phyloP scores from a whole-genome alignment of 169 alveolate genomes.

The Plasmodium coatneyi region DNA sequence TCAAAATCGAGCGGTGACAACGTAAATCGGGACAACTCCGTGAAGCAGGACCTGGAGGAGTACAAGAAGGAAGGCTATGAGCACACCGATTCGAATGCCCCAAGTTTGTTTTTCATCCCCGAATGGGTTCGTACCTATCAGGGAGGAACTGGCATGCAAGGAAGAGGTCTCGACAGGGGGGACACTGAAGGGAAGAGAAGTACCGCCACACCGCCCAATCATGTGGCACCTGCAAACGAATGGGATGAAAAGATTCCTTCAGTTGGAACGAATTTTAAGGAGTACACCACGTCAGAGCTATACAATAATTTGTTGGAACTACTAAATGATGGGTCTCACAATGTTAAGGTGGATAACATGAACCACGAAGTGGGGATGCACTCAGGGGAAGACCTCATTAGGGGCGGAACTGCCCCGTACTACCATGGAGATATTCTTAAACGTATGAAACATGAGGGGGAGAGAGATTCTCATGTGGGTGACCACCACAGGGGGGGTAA shows the following conservation, averaged over 20 bases:
- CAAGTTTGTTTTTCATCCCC: neutral
- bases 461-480: neutral
- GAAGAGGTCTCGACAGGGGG: neutral
- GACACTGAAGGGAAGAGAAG: neutral
- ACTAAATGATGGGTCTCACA: neutral
- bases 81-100: neutral
- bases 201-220: neutral
- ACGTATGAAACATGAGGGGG: neutral
- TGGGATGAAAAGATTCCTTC: neutral
- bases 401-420: neutral
- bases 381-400: neutral
- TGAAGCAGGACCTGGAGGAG: neutral
- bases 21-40: neutral
- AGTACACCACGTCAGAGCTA: neutral
- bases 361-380: neutral
- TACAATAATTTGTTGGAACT: slow-evolving; percentile 7
- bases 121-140: neutral
- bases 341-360: neutral
- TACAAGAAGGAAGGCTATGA: neutral
- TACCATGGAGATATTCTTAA: neutral
- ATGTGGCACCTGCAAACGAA: neutral
- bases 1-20: neutral
- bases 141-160: slow-evolving; percentile 1
- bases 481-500: neutral
- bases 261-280: neutral